Percentiles rank a stretch among this genome's conserved stretches.
Conservation (phyloP, 495 filamentous ascomycete genomes). For the Chaetomium cochliodes region DNA sequence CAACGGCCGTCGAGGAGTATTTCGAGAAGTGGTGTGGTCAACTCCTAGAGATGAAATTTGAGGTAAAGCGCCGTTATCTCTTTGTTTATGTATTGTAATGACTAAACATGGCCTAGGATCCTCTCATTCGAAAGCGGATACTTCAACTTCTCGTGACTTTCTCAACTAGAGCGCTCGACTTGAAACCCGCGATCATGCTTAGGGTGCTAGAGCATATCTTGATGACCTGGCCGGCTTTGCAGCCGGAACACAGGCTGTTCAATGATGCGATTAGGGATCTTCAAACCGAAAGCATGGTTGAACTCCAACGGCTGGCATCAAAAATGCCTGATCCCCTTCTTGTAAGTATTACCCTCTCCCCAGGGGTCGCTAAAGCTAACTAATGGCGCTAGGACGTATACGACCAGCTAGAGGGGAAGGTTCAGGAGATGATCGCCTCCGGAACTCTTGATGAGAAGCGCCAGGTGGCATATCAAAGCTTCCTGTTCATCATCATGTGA, state of each 20-base stretch:
- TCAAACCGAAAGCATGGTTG: conserved; percentile 74
- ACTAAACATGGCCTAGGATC: conserved; percentile 57
- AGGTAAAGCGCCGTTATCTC: conserved; percentile 45
- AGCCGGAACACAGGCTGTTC: conserved; percentile 66
- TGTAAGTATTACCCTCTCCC: conserved; percentile 38
- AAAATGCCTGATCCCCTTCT: conserved; percentile 88
- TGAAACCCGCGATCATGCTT: conserved; percentile 74
- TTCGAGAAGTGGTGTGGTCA: conserved; percentile 80
- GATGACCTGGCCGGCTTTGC: conserved; percentile 68
- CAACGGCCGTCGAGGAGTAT: conserved; percentile 59
- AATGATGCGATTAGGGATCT: conserved; percentile 90
- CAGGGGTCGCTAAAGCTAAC: conserved; percentile 17
- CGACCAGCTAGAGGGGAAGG: conserved; percentile 76
- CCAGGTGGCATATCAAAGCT: conserved; percentile 62
- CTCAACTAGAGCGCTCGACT: conserved; percentile 76
- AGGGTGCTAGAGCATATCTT: conserved; percentile 88
- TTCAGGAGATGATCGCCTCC: conserved; percentile 73
- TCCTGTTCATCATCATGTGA: conserved; percentile 90
- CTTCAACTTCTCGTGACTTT: conserved; percentile 83
- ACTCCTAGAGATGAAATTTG: conserved; percentile 70
- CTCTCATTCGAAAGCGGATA: conserved; percentile 77
- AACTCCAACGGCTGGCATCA: conserved; percentile 83
- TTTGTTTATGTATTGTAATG: not conserved
- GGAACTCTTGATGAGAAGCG: conserved; percentile 73
- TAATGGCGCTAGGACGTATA: conserved; percentile 62